Base-by-base conservation (phyloP, 495 filamentous ascomycete genomes). In the Xylaria longipes region DNA sequence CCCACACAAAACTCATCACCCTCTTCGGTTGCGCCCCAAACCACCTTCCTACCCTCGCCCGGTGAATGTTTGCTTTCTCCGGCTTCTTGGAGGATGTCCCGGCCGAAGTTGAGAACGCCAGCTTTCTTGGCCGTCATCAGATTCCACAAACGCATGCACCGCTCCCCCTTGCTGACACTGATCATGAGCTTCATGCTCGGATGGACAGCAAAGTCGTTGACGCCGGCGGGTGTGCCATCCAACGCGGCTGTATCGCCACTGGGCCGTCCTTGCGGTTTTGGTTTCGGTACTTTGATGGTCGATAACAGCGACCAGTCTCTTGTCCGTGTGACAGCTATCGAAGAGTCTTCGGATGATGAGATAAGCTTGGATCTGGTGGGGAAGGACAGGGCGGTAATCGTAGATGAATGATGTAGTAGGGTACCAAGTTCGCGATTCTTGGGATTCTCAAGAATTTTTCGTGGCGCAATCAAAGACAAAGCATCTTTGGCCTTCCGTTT, bases 131-230 rank as follows among this genome's bases (percentile, higher is more conserved):
- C 97, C 35, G 96, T 98, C 75, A 97, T 93, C 62, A 99, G 77
- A 76, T 99, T 98, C 96, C 96, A 99, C 71, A 98, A 83, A 72
- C 96, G 84, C 92, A 99, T 94, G 75, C 89, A 94, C 65, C 89
- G 87, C 84, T 98, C 97, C 50, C 94, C 94, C 71, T 90, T 92
- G 35, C 92, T 90, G 5, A 98, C 94, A 75, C 89, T 94, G 58
- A 99, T 86, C 90, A 97, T 96, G 65, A 99, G 87, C 83, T 98
- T 98, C 87, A 94, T 93, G 81, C 91, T 94, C 4, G 96, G 97
- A 76, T 99, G 97, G 5, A 98, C 90, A 14, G 97, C 94, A 82
- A 98, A 94, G 78, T 94, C 94, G 76, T 97, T 98, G 57, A 99
- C 88, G 15, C 96, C 96, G n/a, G 90, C 86, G 3, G 95, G 94